These are phyloP conservation scores for Aspergillus taichungensis DNA, from an alignment of 495 filamentous ascomycete genomes.

Conservation along the genomic window DNA sequence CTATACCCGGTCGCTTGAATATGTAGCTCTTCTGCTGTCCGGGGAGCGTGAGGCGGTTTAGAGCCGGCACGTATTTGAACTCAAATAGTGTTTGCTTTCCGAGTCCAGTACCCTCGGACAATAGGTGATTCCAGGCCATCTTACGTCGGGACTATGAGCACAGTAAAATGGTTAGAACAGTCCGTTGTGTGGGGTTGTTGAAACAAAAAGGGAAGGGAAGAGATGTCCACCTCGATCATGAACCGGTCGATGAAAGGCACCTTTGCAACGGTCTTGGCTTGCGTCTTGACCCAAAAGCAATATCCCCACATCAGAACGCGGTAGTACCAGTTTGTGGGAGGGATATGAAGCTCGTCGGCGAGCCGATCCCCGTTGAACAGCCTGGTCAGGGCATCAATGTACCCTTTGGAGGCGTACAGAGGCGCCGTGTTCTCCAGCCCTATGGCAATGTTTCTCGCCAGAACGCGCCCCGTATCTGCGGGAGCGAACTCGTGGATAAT, in stretches of 20 bases:
- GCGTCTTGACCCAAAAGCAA: conserved; percentile 52
- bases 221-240: conserved; percentile 35
- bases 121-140: conserved; percentile 41
- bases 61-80: conserved; percentile 54
- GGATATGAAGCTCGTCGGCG: conserved; percentile 47
- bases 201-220: no score
- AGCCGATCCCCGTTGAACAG: conserved; percentile 61
- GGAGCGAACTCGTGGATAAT: conserved; percentile 54
- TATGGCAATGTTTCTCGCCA: conserved; percentile 65
- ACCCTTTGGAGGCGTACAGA: conserved; percentile 46
- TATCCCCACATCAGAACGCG: conserved; percentile 55
- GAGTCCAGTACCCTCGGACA: conserved; percentile 45
- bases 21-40: conserved; percentile 15
- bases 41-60: conserved; percentile 15
- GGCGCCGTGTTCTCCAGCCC: conserved; percentile 52
- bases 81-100: conserved; percentile 46
- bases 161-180: conserved; percentile 2
- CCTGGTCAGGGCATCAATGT: conserved; percentile 52
- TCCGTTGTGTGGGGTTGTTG: no score
- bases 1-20: conserved; percentile 15
- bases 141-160: conserved; percentile 29
- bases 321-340: conserved; percentile 45
- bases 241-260: conserved; percentile 47
- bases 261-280: conserved; percentile 45
- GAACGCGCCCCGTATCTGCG: conserved; percentile 42